A percentile compares a stretch with the other conserved stretches of the same genome.
Evolutionary conservation across 331 rosid genomes (phyloP).

Genomic region (Ulmus americana): DNA sequence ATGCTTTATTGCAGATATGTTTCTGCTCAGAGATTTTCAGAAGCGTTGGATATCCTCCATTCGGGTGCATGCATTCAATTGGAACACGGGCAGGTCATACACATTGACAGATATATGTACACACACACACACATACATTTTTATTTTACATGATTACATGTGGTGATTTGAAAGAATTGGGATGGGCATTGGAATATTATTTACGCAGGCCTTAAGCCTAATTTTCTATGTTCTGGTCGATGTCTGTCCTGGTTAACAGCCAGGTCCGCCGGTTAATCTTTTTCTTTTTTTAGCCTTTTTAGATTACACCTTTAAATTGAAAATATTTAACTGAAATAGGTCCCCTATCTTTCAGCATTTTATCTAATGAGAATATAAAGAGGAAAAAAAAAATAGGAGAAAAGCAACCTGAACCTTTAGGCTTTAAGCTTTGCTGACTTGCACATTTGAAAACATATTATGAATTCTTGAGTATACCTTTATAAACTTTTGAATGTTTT

Average conservation of each 20-base stretch:
- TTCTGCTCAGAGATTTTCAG: slow-evolving; percentile 63
- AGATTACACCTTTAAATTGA: not conserved
- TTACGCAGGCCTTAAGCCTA: not conserved
- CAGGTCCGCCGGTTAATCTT: not conserved
- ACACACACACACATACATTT: not conserved
- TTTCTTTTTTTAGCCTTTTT: not conserved
- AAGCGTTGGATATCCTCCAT: slow-evolving; percentile 77
- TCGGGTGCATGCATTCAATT: slow-evolving; percentile 83
- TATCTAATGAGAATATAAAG: not conserved
- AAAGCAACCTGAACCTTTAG: not conserved
- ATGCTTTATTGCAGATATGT: slow-evolving; percentile 57
- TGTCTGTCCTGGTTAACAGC: not conserved
- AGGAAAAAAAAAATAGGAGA: not conserved
- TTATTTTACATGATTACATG: not conserved
- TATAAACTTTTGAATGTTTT: not conserved
- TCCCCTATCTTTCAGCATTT: not conserved
- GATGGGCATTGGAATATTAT: slow-evolving; percentile 11
- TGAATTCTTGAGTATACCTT: not conserved
- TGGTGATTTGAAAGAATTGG: not conserved
- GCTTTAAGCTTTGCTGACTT: slow-evolving; percentile 1
- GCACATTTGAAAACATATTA: not conserved
- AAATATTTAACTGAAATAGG: not conserved
- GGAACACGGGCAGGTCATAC: slow-evolving; percentile 64
- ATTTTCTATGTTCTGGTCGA: not conserved
- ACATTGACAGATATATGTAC: not conserved